Base-by-base conservation (phyloP, 192 early-diverging fungal genomes). In the Geranomyces variabilis region DNA sequence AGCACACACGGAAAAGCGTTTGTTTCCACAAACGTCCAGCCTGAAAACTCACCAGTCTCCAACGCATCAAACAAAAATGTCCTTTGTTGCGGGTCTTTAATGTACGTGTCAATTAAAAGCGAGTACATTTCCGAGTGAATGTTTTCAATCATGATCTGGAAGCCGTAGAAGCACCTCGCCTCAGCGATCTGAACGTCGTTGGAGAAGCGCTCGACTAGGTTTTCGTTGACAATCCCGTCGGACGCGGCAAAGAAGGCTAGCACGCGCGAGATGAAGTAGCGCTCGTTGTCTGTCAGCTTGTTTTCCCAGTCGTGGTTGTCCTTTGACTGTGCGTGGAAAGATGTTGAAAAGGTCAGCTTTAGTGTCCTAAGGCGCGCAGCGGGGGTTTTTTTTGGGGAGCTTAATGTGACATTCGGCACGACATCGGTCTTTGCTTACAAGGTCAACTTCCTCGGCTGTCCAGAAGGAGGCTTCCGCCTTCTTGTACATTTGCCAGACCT, bases 71-170 rank as follows among this genome's bases (percentile, higher is more conserved):
- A 98, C 49, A 98, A 80, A 73, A 92, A 90, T 58, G 91, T 81
- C 61, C 92, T 87, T 75, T 96, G 88, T 33, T 75, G 71, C 43
- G 92, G 80, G 67, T 98, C 94, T 78, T 93, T 92, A 77, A 98
- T 92, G 80, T 96, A 96, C 26, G 93, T 61, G 73, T 96, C 95
- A 49, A 97, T 93, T 22, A 95, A 79, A 15, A 96, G 86, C 60
- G 90, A 90, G 85, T 93, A 93, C 69, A 92, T 92, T 86, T 98
- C 96, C 12, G 89, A 83, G 80, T 98, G 96, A 56, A 98, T 93
- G 84, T 97, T 96, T 77, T 95, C 92, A 62, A 94, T 94, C 94
- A 95, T 96, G 81, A 95, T 93, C 80, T 97, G 95, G 87, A 98
- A 98, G 15, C 93, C 95, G 80, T 94, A 96, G 69, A 96, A 97